Base-by-base conservation (phyloP, 371 early-diverging fungal species). In the Mortierella sp. region DNA sequence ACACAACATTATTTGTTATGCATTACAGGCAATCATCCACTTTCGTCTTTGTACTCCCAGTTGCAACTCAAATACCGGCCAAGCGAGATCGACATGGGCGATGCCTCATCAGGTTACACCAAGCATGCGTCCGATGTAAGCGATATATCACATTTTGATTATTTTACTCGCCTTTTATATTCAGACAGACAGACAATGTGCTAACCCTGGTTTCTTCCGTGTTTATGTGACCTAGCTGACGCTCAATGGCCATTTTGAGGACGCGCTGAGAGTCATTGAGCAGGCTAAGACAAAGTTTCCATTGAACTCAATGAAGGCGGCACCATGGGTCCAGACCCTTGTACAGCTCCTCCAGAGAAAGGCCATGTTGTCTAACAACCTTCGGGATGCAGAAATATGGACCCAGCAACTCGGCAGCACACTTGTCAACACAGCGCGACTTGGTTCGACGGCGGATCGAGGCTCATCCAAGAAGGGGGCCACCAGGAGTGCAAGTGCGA, bases 121-220 rank as follows among this genome's bases (percentile, higher is more conserved):
- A 82, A 77, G 52, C 34, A 74, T 34, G 82, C 82, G 4, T 67
- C 74, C 11, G 82, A 82, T 66, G 82, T 82, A 77, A 52, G 77
- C 47, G 4, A 4, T 19, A 8, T 41, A 7, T 43, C 13, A 37
- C 3, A 41, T 44, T 19, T 19, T n/a, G n/a, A n/a, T n/a, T n/a
- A n/a, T n/a, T n/a, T n/a, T n/a, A n/a, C n/a, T n/a, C n/a, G n/a
- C n/a, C n/a, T n/a, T n/a, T n/a, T n/a, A n/a, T 45, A 53, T 66
- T 43, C 41, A 43, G 29, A 4, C 0, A 22, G 11, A 22, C 3
- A 4, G 13, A 34, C 39, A 26, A 39, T 24, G 2, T 39, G 8
- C 50, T 19, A 14, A 31, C 26, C 6, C n/a, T 24, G 6, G 37
- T 34, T 41, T 14, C 10, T 41, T 14, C 19, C 5, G 37, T 45